Evolutionary conservation across 257 asterid genomes (phyloP), one percentile per base, ranked within the genome.

Genomic region (Salvia rosmarinus): DNA sequence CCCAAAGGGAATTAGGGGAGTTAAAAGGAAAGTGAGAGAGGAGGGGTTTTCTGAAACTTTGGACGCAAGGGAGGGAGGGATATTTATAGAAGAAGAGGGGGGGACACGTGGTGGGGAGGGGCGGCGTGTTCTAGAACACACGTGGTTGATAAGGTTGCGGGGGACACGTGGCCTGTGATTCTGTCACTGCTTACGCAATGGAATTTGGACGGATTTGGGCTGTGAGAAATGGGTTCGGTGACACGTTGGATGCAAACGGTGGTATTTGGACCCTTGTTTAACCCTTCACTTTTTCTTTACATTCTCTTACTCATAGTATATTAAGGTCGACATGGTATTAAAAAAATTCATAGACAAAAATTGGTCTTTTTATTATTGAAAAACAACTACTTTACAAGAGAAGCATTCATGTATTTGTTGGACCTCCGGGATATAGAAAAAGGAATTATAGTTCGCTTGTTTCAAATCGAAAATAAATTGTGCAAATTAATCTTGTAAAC

Each of bases 1-100:
- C n/a, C n/a, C n/a, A n/a, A n/a, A n/a, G n/a, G n/a, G n/a, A n/a
- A n/a, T n/a, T n/a, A n/a, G n/a, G n/a, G n/a, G n/a, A n/a, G n/a
- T n/a, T n/a, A n/a, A n/a, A n/a, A n/a, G n/a, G n/a, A n/a, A n/a
- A n/a, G 69, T 7, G 25, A 20, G 79, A 25, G 66, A 68, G 46
- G 32, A 35, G 72, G 83, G 80, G 75, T 68, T 68, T 83, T 78
- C 85, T 89, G 90, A 91, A 89, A 89, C 89, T 84, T 84, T 40
- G 42, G 47, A 28, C 80, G 81, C 71, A 77, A 76, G 83, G 85
- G 89, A 80, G 39, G 67, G 78, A 16, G 58, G 81, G 58, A 56
- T 35, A 77, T 91, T 68, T 87, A 91, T 87, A 89, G 81, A 25
- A 28, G 10, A 10, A 0, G 16, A 8, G 3, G 2, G 34, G 6